phyloP scores from a whole-genome alignment of 1,284 basidiomycete genomes.

The Ganoderma lucidum region DNA sequence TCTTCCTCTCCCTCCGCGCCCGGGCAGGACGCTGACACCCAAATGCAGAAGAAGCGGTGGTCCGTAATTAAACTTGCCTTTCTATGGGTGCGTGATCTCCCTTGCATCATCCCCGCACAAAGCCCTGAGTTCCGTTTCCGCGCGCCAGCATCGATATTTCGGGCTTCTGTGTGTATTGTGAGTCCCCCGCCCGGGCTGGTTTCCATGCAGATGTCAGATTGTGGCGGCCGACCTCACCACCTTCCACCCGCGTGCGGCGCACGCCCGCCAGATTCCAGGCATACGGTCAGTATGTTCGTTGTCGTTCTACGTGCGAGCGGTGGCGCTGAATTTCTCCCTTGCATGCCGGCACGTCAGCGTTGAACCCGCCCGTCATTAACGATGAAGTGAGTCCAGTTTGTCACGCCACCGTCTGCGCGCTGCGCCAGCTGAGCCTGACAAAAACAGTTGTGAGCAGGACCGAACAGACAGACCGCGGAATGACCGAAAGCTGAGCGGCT shows the following conservation, averaged over 20 bases:
- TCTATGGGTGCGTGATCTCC: constrained; percentile 35
- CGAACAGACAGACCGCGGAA: not conserved
- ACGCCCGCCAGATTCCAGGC: constrained; percentile 31
- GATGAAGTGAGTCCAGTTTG: constrained; percentile 29
- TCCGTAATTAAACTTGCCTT: constrained; percentile 40
- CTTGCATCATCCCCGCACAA: constrained; percentile 10
- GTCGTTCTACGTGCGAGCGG: not conserved
- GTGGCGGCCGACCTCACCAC: not conserved
- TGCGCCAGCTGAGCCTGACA: not conserved
- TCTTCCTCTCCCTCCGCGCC: not conserved
- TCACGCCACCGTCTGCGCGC: not conserved
- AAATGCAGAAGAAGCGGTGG: constrained; percentile 38
- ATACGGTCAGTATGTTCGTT: constrained; percentile 31
- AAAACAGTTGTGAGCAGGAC: constrained; percentile 25
- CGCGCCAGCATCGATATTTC: constrained; percentile 37
- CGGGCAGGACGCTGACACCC: constrained; percentile 11
- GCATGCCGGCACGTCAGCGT: constrained; percentile 19
- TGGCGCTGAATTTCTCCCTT: not conserved
- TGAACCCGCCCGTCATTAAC: constrained; percentile 28
- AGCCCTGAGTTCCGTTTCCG: constrained; percentile 2
- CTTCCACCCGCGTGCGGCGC: not conserved
- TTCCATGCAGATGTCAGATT: constrained; percentile 31
- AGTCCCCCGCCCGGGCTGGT: constrained; percentile 24
- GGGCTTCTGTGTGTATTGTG: constrained; percentile 37
- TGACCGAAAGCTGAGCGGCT: not conserved